phyloP scores from a whole-genome alignment of 2,329 filamentous ascomycete species.

The Penicillium sclerotiorum region DNA sequence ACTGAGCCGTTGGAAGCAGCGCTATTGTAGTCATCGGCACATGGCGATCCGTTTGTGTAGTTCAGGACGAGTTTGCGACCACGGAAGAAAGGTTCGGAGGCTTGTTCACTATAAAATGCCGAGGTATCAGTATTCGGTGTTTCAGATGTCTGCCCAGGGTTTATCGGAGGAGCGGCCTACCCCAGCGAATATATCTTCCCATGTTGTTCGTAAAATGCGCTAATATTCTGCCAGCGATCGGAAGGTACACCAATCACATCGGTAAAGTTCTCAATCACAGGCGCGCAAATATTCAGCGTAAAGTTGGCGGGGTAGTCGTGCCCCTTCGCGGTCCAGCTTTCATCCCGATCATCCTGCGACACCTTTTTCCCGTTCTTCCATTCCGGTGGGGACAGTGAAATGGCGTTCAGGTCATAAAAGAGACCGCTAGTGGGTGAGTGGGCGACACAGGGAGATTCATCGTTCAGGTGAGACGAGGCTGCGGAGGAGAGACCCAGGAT shows the following conservation, averaged over 20 bases:
- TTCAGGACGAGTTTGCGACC: conserved; percentile 70
- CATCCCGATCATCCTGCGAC: conserved; percentile 40
- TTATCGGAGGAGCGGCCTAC: conserved; percentile 31
- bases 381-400: conserved; percentile 55
- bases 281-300: conserved; percentile 54
- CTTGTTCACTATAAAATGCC: conserved; percentile 41
- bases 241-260: conserved; percentile 51
- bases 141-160: not conserved
- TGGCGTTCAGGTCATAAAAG: conserved; percentile 65
- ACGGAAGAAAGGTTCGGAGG: conserved; percentile 50
- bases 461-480: conserved; percentile 43
- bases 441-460: conserved; percentile 63
- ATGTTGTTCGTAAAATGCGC: conserved; percentile 51
- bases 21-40: conserved; percentile 43
- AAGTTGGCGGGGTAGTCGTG: conserved; percentile 56
- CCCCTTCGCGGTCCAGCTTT: conserved; percentile 53
- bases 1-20: conserved; percentile 25
- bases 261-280: conserved; percentile 50
- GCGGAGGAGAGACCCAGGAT: conserved; percentile 32
- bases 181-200: conserved; percentile 51
- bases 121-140: conserved; percentile 5
- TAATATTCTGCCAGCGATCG: conserved; percentile 49
- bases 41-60: conserved; percentile 76
- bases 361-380: conserved; percentile 44
- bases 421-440: conserved; percentile 62